Base-by-base conservation (phyloP, 371 early-diverging fungal species). In the Mucor ambiguus region DNA sequence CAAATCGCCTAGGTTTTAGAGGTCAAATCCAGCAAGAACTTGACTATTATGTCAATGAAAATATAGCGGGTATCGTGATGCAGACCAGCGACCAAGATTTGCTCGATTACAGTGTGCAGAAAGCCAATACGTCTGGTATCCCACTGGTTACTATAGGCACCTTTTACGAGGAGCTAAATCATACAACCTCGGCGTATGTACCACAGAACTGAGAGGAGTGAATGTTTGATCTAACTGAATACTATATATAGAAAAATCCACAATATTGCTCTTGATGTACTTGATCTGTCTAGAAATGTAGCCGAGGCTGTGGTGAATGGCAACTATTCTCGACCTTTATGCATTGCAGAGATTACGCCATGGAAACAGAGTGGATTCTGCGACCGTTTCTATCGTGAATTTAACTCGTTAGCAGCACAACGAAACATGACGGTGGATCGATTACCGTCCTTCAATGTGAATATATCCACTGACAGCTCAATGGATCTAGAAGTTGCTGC, bases 401-500 rank as follows among this genome's bases (percentile, higher is more conserved):
- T 52, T 37, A 20, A 28, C 8, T 22, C 26, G 4, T 30, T 49
- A 28, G 18, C 46, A 18, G 28, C 60, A 48, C 24, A 32, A 14
- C 24, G 18, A 28, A 55, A 28, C 33, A 49, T 56, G 9, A 37
- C 65, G 2, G 24, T 46, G 6, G 20, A 44, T 14, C 30, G 61
- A 9, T 44, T 58, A n/a, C 71, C 64, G 12, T 41, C 66, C 11
- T 63, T 73, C 32, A 60, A 57, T 1, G 41, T 76, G 54, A 65
- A 71, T 54, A 41, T 68, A n/a, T 61, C 71, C 8, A 64, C 66
- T 6, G 56, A 48, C 1, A 48, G 61, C 18, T 29, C 66, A 3
- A 71, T 76, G 71, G 66, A 70, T 37, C 55, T 41, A 22, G 69
- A 71, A 35, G 46, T 76, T 37, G 60, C 37, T 28, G 22, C 33